Evolutionary conservation across 768 basidiomycete genomes (phyloP).

Genomic region (Omphalotus guepiniiformis): DNA sequence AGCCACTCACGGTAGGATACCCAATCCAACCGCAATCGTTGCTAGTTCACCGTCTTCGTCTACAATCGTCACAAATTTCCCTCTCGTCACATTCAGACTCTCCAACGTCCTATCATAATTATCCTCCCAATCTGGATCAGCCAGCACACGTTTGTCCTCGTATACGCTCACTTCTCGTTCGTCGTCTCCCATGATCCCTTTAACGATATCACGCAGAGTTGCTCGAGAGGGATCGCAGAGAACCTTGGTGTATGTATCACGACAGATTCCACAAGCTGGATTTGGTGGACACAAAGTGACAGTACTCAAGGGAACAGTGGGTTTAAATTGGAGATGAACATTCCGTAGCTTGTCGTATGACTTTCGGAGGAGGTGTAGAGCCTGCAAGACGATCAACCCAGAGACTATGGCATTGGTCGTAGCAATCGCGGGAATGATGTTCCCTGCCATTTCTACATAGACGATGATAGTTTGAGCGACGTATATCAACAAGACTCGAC

Average conservation of each 20-base stretch:
- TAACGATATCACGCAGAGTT: slow-evolving; percentile 69
- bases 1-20: slow-evolving; percentile 62
- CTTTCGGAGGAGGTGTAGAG: slow-evolving; percentile 75
- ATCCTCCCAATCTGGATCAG: slow-evolving; percentile 93
- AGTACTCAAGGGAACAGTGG: slow-evolving; percentile 71
- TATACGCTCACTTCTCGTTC: slow-evolving; percentile 72
- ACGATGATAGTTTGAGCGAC: not conserved
- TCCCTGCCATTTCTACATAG: slow-evolving; percentile 90
- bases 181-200: slow-evolving; percentile 57
- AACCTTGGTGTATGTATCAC: slow-evolving; percentile 76
- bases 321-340: slow-evolving; percentile 77
- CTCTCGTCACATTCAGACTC: slow-evolving; percentile 72
- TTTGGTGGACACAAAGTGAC: slow-evolving; percentile 69
- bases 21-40: slow-evolving; percentile 68
- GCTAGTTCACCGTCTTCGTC: slow-evolving; percentile 82
- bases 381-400: slow-evolving; percentile 91
- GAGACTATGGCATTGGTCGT: slow-evolving; percentile 98
- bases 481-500: not conserved
- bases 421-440: slow-evolving; percentile 98
- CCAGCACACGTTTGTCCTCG: slow-evolving; percentile 82
- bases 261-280: slow-evolving; percentile 75
- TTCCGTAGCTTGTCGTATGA: slow-evolving; percentile 60
- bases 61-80: slow-evolving; percentile 84
- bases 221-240: slow-evolving; percentile 68
- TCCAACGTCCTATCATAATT: slow-evolving; percentile 78